phyloP scores from a whole-genome alignment of 768 basidiomycete species.

The Candolleomyces efflorescens region DNA sequence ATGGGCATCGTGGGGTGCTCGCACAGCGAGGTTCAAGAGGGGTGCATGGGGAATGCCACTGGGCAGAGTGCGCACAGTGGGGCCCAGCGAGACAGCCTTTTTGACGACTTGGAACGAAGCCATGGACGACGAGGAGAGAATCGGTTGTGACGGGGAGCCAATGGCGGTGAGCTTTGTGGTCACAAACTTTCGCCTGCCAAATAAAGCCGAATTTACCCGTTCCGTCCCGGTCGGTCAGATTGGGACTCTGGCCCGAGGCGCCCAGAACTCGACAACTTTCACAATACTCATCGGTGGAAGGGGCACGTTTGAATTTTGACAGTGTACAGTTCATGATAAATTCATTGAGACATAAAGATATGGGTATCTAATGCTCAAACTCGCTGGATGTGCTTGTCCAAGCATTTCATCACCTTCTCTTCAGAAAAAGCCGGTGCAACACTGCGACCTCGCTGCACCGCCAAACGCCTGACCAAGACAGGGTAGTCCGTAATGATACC shows the following conservation, averaged over 20 bases:
- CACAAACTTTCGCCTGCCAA: slow-evolving; percentile 27
- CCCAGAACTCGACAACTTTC: not conserved
- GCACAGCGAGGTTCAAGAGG: slow-evolving; percentile 67
- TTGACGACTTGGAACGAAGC: slow-evolving; percentile 69
- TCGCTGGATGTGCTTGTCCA: slow-evolving; percentile 46
- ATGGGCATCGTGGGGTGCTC: slow-evolving; percentile 57
- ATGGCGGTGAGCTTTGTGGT: slow-evolving; percentile 19
- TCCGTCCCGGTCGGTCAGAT: slow-evolving; percentile 27
- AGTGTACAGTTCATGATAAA: too few relatives aligned
- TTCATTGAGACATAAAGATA: not conserved
- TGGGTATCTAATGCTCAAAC: slow-evolving; percentile 7
- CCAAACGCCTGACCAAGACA: slow-evolving; percentile 49
- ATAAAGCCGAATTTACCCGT: slow-evolving; percentile 33
- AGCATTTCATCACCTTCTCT: slow-evolving; percentile 55
- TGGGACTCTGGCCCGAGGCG: slow-evolving; percentile 7
- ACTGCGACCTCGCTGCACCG: slow-evolving; percentile 45
- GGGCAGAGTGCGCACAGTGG: slow-evolving; percentile 75
- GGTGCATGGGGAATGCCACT: slow-evolving; percentile 78
- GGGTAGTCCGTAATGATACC: slow-evolving; percentile 82
- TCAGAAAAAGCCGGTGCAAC: slow-evolving; percentile 59
- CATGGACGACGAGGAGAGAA: slow-evolving; percentile 40
- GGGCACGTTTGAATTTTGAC: too few relatives aligned
- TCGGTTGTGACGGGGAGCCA: slow-evolving; percentile 20
- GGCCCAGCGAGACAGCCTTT: slow-evolving; percentile 79
- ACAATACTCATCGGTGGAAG: not conserved